These are phyloP conservation scores for Sporisorium exsertum DNA, from an alignment of 1,284 basidiomycete species.

Conservation along the genomic window DNA sequence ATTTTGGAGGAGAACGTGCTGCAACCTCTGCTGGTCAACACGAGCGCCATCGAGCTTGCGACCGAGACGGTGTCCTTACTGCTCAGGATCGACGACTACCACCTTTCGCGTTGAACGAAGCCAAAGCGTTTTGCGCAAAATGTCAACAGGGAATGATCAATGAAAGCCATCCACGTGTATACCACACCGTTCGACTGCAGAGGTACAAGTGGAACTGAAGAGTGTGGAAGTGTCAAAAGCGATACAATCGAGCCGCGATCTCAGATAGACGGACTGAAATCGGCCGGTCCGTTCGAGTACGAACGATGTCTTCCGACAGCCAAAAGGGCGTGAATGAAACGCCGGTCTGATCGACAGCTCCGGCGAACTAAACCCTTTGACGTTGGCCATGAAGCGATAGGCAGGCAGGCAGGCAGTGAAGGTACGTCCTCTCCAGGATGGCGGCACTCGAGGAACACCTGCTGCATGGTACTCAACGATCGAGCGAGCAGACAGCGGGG, in stretches of 20 bases:
- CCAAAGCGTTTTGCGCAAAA: neutral
- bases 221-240: too few relatives aligned
- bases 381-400: neutral
- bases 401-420: neutral
- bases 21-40: conserved; percentile 94
- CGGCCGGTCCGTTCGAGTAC: neutral
- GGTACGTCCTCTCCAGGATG: too few relatives aligned
- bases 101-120: conserved; percentile 60
- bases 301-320: neutral
- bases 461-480: neutral
- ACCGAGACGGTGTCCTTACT: conserved; percentile 98
- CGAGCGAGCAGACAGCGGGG: neutral
- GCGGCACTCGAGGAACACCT: too few relatives aligned
- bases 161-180: neutral
- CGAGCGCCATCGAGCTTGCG: conserved; percentile 92
- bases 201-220: too few relatives aligned
- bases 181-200: too few relatives aligned
- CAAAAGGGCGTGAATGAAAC: neutral
- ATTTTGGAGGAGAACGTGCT: conserved; percentile 97
- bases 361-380: neutral
- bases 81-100: conserved; percentile 95
- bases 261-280: neutral
- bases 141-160: neutral
- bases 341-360: neutral
- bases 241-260: neutral